Evolutionary conservation across 2,329 filamentous ascomycete species (phyloP).

Genomic region (Ambrosiella cleistominuta): DNA sequence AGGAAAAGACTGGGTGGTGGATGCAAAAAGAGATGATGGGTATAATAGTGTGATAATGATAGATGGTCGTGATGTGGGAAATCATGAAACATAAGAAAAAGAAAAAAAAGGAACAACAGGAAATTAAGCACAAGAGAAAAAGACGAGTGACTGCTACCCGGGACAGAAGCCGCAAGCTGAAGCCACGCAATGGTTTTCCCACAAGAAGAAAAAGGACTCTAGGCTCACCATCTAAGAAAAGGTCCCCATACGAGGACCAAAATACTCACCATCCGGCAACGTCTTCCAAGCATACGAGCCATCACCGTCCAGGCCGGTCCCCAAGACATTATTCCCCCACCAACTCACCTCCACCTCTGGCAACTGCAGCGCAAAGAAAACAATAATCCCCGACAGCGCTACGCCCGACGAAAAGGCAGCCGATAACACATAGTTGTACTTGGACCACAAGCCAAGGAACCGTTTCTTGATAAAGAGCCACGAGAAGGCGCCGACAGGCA

Average conservation of each 20-base stretch:
- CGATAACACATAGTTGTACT: slow-evolving; percentile 37
- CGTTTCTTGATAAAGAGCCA: slow-evolving; percentile 26
- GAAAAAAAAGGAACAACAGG: background rate
- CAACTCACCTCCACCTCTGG: slow-evolving; percentile 26
- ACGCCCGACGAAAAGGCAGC: slow-evolving; percentile 33
- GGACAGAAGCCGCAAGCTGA: background rate
- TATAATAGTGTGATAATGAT: background rate
- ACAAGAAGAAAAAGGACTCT: background rate
- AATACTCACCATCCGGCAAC: slow-evolving; percentile 20
- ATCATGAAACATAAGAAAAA: background rate
- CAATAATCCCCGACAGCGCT: slow-evolving; percentile 32
- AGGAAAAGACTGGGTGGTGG: background rate
- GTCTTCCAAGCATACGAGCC: slow-evolving; percentile 22
- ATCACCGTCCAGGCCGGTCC: slow-evolving; percentile 25
- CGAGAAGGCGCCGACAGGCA: slow-evolving; percentile 24
- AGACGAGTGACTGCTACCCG: background rate
- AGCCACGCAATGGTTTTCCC: background rate
- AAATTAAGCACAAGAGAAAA: background rate
- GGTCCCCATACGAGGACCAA: slow-evolving; percentile 17
- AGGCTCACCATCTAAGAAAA: background rate
- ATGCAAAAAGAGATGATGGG: background rate
- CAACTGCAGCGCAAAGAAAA: slow-evolving; percentile 35
- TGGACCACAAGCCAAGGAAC: slow-evolving; percentile 23
- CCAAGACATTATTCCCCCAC: slow-evolving; percentile 31
- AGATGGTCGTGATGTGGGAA: background rate